Percentiles rank a stretch among this genome's conserved stretches.
These are phyloP conservation scores for Fusarium kyushuense DNA, from an alignment of 2,329 filamentous ascomycete species.

Conservation along the genomic window DNA sequence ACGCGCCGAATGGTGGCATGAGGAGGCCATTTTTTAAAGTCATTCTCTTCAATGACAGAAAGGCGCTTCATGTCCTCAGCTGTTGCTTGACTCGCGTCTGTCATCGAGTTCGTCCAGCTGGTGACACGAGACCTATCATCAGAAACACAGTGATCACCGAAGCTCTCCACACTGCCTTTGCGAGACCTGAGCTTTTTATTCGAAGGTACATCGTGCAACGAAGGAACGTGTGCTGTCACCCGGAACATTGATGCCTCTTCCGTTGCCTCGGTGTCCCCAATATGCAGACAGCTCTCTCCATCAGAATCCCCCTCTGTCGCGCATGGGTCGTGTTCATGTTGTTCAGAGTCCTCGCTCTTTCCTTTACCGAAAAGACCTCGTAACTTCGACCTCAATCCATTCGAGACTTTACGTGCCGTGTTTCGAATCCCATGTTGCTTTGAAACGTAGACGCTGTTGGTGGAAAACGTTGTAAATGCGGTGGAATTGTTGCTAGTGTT, in stretches of 20 bases:
- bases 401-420: conserved; percentile 72
- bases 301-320: conserved; percentile 39
- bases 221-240: conserved; percentile 63
- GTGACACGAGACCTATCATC: conserved; percentile 75
- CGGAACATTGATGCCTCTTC: conserved; percentile 61
- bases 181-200: conserved; percentile 63
- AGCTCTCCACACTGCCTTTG: conserved; percentile 67
- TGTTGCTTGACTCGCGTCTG: conserved; percentile 61
- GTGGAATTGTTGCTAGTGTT: conserved; percentile 58
- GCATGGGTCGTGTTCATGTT: conserved; percentile 10
- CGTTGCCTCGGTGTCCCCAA: conserved; percentile 51
- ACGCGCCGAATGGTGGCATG: conserved; percentile 53
- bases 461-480: conserved; percentile 50
- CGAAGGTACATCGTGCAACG: conserved; percentile 61
- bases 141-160: conserved; percentile 55
- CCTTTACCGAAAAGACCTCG: conserved; percentile 57
- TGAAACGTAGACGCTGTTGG: conserved; percentile 36
- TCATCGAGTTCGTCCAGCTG: conserved; percentile 77
- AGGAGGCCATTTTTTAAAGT: conserved; percentile 31
- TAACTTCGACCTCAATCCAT: conserved; percentile 70
- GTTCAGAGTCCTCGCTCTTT: conserved; percentile 37
- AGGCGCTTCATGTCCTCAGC: conserved; percentile 65
- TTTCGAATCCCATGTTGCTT: conserved; percentile 56
- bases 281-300: conserved; percentile 50
- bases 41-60: conserved; percentile 73